Base-by-base conservation (phyloP, 208 protist species). In the Strigomonas galati region DNA sequence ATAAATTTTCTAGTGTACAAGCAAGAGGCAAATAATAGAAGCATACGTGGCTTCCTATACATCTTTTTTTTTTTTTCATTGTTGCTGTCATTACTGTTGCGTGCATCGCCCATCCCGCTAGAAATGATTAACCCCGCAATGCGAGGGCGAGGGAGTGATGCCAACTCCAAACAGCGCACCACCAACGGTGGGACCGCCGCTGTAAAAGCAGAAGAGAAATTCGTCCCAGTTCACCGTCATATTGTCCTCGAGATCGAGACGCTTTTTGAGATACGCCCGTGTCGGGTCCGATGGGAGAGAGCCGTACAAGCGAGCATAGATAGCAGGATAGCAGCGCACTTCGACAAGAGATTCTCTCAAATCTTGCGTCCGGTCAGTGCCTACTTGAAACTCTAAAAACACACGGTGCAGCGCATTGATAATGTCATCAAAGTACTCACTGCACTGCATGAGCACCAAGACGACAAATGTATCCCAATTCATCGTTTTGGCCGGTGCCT, bases 201-300 rank as follows among this genome's bases (percentile, higher is more conserved):
- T 72, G 63, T 91, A 92, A 43, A 80, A 81, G 10, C 86, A 55
- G 37, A 82, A 77, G 27, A 95, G 65, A 73, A 95, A 95, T 54
- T 92, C 85, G 54, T 79, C 81, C 86, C 89, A 95, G 57, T 69
- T 69, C 26, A 95, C 55, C 35, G 81, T 89, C 69, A 85, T 87
- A 1, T 73, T 77, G 0, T 73, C 63, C 5, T 83, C 71, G 12
- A 89, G 65, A 17, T 78, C 77, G 3, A 92, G 60, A 5, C 63
- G 66, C 19, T 54, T 65, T 44, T 69, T 66, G 56, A 87, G 35
- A 32, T 58, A 56, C 15, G 43, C 60, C 9, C 83, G 37, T 19
- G 85, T 84, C 12, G 49, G 53, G 2, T 37, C 43, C 9, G 65
- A 56, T 5, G 82, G 72, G 27, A 53, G 69, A 21, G 60, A 23